Evolutionary conservation across 2,329 filamentous ascomycete genomes (phyloP), one percentile per base, ranked within the genome.

Genomic region (Phialemonium atrogriseum): DNA sequence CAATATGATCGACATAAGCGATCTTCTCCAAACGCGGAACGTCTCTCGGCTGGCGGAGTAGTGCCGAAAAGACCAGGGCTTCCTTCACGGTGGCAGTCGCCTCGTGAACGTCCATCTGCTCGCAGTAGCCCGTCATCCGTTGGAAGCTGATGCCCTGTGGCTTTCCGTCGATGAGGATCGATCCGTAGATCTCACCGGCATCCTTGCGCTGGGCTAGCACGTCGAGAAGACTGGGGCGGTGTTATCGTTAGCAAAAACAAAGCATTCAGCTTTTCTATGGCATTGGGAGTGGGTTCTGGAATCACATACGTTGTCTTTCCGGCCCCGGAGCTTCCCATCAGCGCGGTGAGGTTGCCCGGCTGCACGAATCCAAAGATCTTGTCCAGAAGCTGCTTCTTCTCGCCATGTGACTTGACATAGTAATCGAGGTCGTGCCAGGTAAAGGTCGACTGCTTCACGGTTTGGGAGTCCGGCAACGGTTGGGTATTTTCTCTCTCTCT

Each of bases 271-370:
- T n/a, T n/a, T n/a, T n/a, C n/a, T n/a, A n/a, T n/a, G n/a, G n/a
- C n/a, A n/a, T n/a, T n/a, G n/a, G n/a, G n/a, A n/a, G n/a, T n/a
- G n/a, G n/a, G n/a, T n/a, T n/a, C n/a, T n/a, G n/a, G n/a, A n/a
- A n/a, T n/a, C n/a, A n/a, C n/a, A n/a, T n/a, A n/a, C n/a, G n/a
- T n/a, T n/a, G n/a, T n/a, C n/a, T n/a, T n/a, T n/a, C n/a, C n/a
- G n/a, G n/a, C n/a, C 24, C 83, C 84, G 5, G 76, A 84, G 2
- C 81, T 81, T 33, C 86, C 86, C 66, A 91, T 84, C 2, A 93
- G 62, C 0, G 85, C 85, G 25, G 85, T 77, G 71, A 93, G 78
- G 13, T 81, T 58, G 13, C 85, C 84, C 1, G 85, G 85, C 47
- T 87, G 87, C 2, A 77, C 84, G 43, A 84, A 89, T 2, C 85